A percentile compares a stretch with the other conserved stretches of the same genome.
phyloP scores from a whole-genome alignment of 2,329 filamentous ascomycete species.

The Neurospora sp. region DNA sequence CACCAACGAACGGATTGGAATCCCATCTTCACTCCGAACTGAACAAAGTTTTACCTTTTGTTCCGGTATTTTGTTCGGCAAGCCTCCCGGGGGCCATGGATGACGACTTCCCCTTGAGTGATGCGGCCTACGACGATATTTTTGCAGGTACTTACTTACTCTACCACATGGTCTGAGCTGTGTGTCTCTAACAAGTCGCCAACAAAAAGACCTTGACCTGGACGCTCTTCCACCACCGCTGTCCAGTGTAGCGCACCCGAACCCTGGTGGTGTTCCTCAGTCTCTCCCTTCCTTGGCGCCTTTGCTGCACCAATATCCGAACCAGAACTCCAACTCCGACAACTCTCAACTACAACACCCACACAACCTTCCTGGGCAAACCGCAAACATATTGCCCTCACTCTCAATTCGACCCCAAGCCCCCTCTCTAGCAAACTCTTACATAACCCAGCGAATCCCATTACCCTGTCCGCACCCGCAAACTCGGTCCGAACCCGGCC shows the following conservation, averaged over 20 bases:
- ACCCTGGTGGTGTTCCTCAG: not conserved
- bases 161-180: not conserved
- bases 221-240: not conserved
- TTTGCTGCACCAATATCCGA: not conserved
- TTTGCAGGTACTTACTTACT: slow-evolving; percentile 7
- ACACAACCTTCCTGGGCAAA: not conserved
- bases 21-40: not conserved
- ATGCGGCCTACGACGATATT: slow-evolving; percentile 9
- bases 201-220: not conserved
- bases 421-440: not conserved
- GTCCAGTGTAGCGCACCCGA: not conserved
- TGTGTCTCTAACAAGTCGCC: not conserved
- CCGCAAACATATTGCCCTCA: not conserved
- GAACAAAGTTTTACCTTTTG: not conserved
- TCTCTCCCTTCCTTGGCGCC: not conserved
- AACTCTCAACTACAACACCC: not conserved
- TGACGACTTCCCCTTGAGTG: slow-evolving; percentile 8
- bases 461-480: not conserved
- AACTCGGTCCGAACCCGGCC: not conserved
- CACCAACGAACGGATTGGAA: not conserved
- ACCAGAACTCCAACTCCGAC: not conserved
- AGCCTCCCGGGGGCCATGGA: slow-evolving; percentile 5
- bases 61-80: not conserved
- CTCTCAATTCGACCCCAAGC: not conserved
- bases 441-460: not conserved